phyloP scores from a whole-genome alignment of 768 basidiomycete species.

The Auriscalpium microsporum region DNA sequence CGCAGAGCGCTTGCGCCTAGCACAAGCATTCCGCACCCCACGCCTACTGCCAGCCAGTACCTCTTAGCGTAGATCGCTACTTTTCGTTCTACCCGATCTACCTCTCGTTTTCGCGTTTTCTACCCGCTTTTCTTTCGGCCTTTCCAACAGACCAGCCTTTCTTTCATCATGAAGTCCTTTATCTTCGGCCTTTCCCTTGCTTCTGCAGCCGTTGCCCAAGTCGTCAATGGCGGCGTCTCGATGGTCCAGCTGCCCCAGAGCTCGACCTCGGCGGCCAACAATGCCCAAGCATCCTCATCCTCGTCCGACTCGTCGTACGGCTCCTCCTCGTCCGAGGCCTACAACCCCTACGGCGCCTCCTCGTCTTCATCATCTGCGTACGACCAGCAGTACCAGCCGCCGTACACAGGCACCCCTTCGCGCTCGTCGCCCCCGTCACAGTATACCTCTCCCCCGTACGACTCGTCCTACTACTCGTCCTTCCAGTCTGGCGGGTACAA shows the following conservation, averaged over 20 bases:
- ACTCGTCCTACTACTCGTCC: constrained; percentile 38
- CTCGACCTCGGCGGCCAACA: constrained; percentile 23
- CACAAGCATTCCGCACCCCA: constrained; percentile 33
- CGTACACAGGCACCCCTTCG: constrained; percentile 3
- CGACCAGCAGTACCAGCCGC: constrained; percentile 1
- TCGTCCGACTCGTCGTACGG: constrained; percentile 6
- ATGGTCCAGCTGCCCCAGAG: constrained; percentile 23
- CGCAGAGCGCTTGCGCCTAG: constrained; percentile 37
- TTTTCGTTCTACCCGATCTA: constrained; percentile 31
- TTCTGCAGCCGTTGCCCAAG: constrained; percentile 49
- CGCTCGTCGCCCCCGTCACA: constrained; percentile 17
- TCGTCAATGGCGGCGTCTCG: constrained; percentile 36
- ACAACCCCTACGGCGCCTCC: constrained; percentile 3
- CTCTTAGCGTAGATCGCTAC: constrained; percentile 66
- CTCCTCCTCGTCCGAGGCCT: neutral
- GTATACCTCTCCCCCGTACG: constrained; percentile 25
- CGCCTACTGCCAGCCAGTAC: constrained; percentile 59
- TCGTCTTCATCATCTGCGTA: constrained; percentile 3
- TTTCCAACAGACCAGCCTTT: constrained; percentile 34
- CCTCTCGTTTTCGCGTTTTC: constrained; percentile 22
- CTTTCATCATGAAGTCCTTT: constrained; percentile 53
- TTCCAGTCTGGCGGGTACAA: constrained; percentile 59
- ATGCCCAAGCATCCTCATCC: constrained; percentile 27
- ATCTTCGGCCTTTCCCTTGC: constrained; percentile 51
- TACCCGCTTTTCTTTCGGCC: constrained; percentile 23